These are phyloP conservation scores for Entamoeba dispar DNA, from an alignment of 208 protist species.

Conservation along the genomic window DNA sequence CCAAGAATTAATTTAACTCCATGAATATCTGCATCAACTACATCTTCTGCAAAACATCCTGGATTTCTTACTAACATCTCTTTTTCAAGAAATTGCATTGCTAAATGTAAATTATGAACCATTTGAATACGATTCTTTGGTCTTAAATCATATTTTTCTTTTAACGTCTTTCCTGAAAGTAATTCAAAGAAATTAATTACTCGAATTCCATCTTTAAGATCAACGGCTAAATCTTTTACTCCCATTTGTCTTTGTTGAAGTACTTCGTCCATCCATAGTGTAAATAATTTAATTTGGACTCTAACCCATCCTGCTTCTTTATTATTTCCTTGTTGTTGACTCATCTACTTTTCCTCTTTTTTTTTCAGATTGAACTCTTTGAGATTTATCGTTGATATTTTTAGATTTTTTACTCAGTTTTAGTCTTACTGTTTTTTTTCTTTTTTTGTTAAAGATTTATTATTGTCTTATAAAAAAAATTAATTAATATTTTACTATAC, in stretches of 20 bases:
- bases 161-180: not conserved
- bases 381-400: no score
- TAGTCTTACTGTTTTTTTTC: no score
- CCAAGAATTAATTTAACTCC: not conserved
- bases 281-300: not conserved
- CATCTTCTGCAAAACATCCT: not conserved
- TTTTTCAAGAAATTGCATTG: not conserved
- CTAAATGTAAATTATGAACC: not conserved
- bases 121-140: not conserved
- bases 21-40: not conserved
- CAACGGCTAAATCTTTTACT: not conserved
- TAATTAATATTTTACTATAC: no score
- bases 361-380: not conserved
- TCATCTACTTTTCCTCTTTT: not conserved
- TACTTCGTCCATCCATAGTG: not conserved
- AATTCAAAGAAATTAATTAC: not conserved
- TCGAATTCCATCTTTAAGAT: not conserved
- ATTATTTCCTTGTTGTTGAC: not conserved
- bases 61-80: not conserved
- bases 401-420: no score
- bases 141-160: not conserved
- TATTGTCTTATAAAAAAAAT: no score
- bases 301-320: not conserved
- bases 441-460: no score
- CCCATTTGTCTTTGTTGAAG: not conserved